Base-by-base conservation (phyloP, 306 rosid genomes). In the Castanopsis chinensis region DNA sequence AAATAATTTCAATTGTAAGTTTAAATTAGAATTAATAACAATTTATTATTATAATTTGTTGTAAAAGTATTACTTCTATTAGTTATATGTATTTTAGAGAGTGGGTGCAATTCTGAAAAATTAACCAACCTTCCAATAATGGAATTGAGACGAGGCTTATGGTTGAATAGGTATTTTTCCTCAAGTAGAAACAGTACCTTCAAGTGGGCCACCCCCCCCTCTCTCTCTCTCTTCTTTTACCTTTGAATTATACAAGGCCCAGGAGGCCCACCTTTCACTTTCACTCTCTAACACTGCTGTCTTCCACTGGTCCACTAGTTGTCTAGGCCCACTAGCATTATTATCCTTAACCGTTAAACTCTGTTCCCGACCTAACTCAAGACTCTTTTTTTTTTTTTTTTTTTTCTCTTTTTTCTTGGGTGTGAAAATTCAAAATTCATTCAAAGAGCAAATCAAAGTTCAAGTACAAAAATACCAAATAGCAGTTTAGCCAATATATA, bases 81-180 rank as follows among this genome's bases (percentile, higher is more conserved):
- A 35, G 43, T 35, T 1, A 6, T 37, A 7, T 2, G 45, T 37
- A 37, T 37, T 37, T 37, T 37, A 37, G 11, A 64, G 79, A 83
- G 75, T 80, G 83, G 43, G 77, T 28, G 82, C 27, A 81, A 76
- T 43, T 79, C 77, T 15, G 45, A 60, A 78, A 80, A 64, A 25
- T 25, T 25, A 25, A 41, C 32, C 32, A 85, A 83, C 84, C 81
- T 93, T 88, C 98, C 79, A 75, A 81, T 87, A 91, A 81, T 83
- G 88, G 97, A 89, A 88, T 88, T 80, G 92, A 87, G 91, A 91
- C 96, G 92, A 89, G 91, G 90, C 88, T 75, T 75, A 61, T 18
- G 30, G 67, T 59, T 72, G 43, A 79, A 4, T 55, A 75, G 33
- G 58, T 76, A 81, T 80, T 57, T 80, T 89, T 78, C 88, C 92